Conservation (phyloP, 371 early-diverging fungal species). For the Mucor piriformis region DNA sequence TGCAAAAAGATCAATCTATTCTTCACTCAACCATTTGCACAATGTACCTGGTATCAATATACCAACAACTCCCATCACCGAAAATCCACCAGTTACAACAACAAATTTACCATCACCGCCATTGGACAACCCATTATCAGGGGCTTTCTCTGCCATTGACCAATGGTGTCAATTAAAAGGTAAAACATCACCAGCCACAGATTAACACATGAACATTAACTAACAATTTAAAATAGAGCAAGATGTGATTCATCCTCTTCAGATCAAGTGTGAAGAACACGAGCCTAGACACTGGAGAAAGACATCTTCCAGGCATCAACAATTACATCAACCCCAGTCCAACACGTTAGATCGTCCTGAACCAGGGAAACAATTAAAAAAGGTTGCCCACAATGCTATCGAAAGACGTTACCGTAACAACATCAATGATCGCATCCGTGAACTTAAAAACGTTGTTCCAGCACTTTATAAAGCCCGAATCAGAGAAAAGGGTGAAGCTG, state of each 20-base stretch:
- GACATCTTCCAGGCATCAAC: conserved; percentile 17
- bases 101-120: conserved; percentile 20
- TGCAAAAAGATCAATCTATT: neutral
- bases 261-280: conserved; percentile 2
- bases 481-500: conserved; percentile 38
- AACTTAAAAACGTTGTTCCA: conserved; percentile 81
- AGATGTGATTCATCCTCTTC: conserved; percentile 6
- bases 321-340: conserved; percentile 10
- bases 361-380: conserved; percentile 53
- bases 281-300: conserved; percentile 23
- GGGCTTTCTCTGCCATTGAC: conserved; percentile 21
- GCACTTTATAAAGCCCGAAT: conserved; percentile 63
- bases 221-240: neutral
- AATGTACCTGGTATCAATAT: conserved; percentile 32
- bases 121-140: conserved; percentile 12
- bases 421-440: conserved; percentile 86
- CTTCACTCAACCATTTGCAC: conserved; percentile 8
- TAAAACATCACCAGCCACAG: neutral
- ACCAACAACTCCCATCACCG: conserved; percentile 25
- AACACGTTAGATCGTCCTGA: conserved; percentile 6
- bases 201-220: neutral
- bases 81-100: neutral
- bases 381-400: conserved; percentile 89
- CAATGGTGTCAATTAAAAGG: conserved; percentile 26
- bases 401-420: conserved; percentile 90